phyloP scores from a whole-genome alignment of 2,329 filamentous ascomycete genomes.

The Cytospora mali region DNA sequence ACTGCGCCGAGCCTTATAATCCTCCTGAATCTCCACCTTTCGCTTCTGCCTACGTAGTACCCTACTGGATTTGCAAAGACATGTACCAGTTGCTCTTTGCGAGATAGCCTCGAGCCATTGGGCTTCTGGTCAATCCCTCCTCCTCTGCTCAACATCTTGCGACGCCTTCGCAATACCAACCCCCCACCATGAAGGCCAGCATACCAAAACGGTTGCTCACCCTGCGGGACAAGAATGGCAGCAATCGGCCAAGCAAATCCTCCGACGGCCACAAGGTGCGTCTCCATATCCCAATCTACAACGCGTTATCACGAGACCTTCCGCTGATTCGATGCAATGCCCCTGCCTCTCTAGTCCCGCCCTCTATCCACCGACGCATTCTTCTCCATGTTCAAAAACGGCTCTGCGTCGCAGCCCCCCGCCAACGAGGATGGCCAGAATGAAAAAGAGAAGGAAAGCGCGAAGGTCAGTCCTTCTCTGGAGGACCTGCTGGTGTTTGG shows the following conservation, averaged over 20 bases:
- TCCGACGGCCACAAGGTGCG: slow-evolving; percentile 57
- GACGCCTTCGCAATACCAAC: slow-evolving; percentile 12
- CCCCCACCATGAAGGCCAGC: slow-evolving; percentile 53
- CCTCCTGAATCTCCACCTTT: neutral
- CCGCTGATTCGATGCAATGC: slow-evolving; percentile 28
- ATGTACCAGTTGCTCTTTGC: slow-evolving; percentile 25
- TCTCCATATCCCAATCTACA: slow-evolving; percentile 24
- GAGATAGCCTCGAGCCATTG: slow-evolving; percentile 29
- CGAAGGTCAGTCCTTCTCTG: slow-evolving; percentile 39
- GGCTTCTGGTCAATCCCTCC: slow-evolving; percentile 28
- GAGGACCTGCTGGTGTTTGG: neutral
- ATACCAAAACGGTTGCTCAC: slow-evolving; percentile 69
- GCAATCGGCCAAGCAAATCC: slow-evolving; percentile 55
- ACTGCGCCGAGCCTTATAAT: neutral
- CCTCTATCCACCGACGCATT: slow-evolving; percentile 60
- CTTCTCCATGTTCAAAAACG: slow-evolving; percentile 65
- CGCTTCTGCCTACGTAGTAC: neutral
- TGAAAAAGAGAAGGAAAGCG: slow-evolving; percentile 50
- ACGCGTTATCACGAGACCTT: neutral
- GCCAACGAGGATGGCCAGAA: slow-evolving; percentile 58
- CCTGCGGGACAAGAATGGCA: slow-evolving; percentile 65
- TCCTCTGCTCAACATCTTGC: slow-evolving; percentile 10
- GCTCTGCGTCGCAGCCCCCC: slow-evolving; percentile 56
- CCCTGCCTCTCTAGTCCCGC: slow-evolving; percentile 47
- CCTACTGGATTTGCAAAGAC: slow-evolving; percentile 16